A percentile compares a stretch with the other conserved stretches of the same genome.
These are phyloP conservation scores for Candida hungchunana DNA, from an alignment of 805 yeast genomes.

Conservation along the genomic window DNA sequence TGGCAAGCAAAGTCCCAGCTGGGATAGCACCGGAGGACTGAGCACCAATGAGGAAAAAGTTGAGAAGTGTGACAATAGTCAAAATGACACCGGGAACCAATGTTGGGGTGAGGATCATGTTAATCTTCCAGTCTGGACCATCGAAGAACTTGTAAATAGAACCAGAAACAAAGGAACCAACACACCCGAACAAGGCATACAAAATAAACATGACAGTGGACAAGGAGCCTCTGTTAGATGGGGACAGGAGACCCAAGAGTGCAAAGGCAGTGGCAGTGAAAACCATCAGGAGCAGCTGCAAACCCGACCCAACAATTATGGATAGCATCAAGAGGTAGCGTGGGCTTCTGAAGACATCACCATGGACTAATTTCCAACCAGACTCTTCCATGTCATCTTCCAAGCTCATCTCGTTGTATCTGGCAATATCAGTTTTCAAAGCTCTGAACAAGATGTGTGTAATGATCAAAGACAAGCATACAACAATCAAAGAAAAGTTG, in stretches of 20 bases:
- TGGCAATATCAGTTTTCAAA: slow-evolving; percentile 76
- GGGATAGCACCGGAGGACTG: slow-evolving; percentile 95
- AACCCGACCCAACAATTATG: slow-evolving; percentile 82
- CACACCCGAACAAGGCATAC: slow-evolving; percentile 73
- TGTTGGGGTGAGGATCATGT: slow-evolving; percentile 76
- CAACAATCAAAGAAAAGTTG: slow-evolving; percentile 78
- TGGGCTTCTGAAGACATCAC: slow-evolving; percentile 92
- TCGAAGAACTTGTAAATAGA: slow-evolving; percentile 83
- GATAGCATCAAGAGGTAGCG: slow-evolving; percentile 64
- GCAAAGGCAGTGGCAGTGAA: slow-evolving; percentile 75
- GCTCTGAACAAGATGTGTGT: slow-evolving; percentile 76
- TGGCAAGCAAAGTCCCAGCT: slow-evolving; percentile 78
- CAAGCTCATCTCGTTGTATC: slow-evolving; percentile 84
- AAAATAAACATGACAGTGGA: slow-evolving; percentile 85
- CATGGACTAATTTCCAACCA: slow-evolving; percentile 96
- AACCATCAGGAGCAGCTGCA: slow-evolving; percentile 76
- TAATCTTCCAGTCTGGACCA: slow-evolving; percentile 87
- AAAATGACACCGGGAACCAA: slow-evolving; percentile 82
- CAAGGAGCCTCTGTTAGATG: slow-evolving; percentile 91
- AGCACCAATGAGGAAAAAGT: slow-evolving; percentile 73
- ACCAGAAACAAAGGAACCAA: slow-evolving; percentile 87
- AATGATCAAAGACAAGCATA: slow-evolving; percentile 71
- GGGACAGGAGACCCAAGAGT: slow-evolving; percentile 82
- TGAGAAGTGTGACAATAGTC: slow-evolving; percentile 58
- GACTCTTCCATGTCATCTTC: slow-evolving; percentile 86